A percentile compares a stretch with the other conserved stretches of the same genome.
Conservation (phyloP, 192 early-diverging fungal genomes). For the Oehlia diaphana region DNA sequence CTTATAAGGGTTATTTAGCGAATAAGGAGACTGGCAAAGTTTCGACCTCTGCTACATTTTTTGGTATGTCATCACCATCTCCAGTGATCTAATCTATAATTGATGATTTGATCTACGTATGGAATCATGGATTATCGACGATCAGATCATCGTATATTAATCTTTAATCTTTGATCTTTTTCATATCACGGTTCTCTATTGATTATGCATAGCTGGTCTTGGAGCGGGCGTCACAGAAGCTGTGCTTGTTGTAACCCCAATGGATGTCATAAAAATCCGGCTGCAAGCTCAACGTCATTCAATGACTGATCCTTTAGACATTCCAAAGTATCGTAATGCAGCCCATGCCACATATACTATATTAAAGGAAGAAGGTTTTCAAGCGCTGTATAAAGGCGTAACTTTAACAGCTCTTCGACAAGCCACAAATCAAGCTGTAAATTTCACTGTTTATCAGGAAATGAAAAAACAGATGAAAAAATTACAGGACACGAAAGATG, state of each 20-base stretch:
- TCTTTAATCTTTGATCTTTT: conserved; percentile 18
- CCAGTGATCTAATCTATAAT: not conserved
- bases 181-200: not conserved
- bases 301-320: conserved; percentile 93
- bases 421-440: conserved; percentile 97
- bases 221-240: conserved; percentile 93
- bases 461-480: conserved; percentile 78
- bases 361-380: conserved; percentile 85
- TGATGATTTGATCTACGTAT: conserved; percentile 36
- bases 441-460: conserved; percentile 97
- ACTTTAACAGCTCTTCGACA: conserved; percentile 91
- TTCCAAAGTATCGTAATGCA: conserved; percentile 96
- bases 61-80: conserved; percentile 54
- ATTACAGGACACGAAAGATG: conserved; percentile 51
- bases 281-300: conserved; percentile 95
- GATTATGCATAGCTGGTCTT: conserved; percentile 69
- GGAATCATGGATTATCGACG: not conserved
- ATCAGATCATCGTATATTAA: not conserved
- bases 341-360: conserved; percentile 90
- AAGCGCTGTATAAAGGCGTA: conserved; percentile 92
- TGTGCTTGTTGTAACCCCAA: conserved; percentile 92
- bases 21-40: conserved; percentile 64
- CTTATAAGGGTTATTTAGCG: conserved; percentile 83
- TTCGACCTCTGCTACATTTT: conserved; percentile 66
- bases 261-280: conserved; percentile 99